Percentiles rank a stretch among this genome's conserved stretches.
Conservation (phyloP, 345 rosid species). For the Euphorbia tirucalli region DNA sequence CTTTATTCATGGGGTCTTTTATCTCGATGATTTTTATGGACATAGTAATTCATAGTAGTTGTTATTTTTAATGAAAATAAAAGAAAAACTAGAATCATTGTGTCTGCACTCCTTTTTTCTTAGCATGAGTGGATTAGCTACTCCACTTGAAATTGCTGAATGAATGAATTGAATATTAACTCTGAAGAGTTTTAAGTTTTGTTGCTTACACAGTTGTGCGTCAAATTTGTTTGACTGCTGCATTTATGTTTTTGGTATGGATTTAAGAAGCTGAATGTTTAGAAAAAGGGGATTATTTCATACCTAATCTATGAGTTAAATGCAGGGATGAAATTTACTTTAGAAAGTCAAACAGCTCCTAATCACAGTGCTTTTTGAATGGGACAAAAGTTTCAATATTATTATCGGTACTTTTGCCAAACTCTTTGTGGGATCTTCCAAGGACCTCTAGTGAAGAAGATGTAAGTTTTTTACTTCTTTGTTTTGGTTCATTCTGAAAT, state of each 20-base stretch:
- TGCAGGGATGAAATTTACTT: slow-evolving; percentile 35
- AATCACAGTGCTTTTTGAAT: slow-evolving; percentile 23
- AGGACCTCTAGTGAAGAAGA: slow-evolving; percentile 77
- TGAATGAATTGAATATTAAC: background rate
- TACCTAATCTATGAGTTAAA: background rate
- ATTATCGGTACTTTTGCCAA: slow-evolving; percentile 57
- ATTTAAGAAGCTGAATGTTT: background rate
- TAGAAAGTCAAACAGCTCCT: background rate
- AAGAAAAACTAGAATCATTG: too few species aligned
- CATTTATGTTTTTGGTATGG: background rate
- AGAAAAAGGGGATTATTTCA: background rate
- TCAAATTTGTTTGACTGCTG: background rate
- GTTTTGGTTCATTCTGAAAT: background rate
- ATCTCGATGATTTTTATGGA: background rate
- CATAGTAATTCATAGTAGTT: background rate
- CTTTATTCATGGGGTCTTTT: background rate
- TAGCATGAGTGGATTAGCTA: slow-evolving; percentile 1
- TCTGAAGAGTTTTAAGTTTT: background rate
- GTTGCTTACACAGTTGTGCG: background rate
- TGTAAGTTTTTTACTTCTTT: slow-evolving; percentile 44
- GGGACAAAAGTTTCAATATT: slow-evolving; percentile 47
- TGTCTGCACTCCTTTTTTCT: background rate
- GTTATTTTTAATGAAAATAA: too few species aligned
- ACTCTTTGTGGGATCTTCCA: slow-evolving; percentile 98
- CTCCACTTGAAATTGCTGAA: background rate